Evolutionary conservation across 768 basidiomycete genomes (phyloP).

Genomic region (Lactarius tabidus): DNA sequence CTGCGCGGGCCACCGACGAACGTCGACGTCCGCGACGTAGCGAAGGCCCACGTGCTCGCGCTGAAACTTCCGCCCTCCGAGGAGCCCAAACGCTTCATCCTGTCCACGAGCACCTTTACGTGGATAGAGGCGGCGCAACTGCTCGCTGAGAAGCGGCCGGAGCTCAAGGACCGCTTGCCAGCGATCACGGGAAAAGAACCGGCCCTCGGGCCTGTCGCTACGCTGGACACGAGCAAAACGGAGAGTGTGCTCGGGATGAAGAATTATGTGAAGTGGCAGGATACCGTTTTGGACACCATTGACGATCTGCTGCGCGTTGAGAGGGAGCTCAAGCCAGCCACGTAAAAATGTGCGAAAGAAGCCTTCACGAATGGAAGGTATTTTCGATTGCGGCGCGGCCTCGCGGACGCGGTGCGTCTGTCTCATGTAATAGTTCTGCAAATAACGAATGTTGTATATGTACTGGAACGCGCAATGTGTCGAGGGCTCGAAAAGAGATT

Average conservation of each 20-base stretch:
- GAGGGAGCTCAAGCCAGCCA: neutral
- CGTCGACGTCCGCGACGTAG: conserved; percentile 35
- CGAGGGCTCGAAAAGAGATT: conserved; percentile 1
- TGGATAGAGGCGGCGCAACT: conserved; percentile 30
- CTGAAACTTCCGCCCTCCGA: conserved; percentile 18
- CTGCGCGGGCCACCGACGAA: conserved; percentile 23
- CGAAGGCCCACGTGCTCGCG: conserved; percentile 32
- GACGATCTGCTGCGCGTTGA: conserved; percentile 23
- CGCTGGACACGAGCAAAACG: conserved; percentile 8
- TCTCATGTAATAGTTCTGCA: conserved; percentile 10
- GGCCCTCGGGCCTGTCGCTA: neutral
- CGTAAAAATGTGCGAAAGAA: too few relatives aligned
- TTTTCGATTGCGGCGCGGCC: conserved; percentile 3
- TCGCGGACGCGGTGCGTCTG: conserved; percentile 12
- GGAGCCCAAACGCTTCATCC: conserved; percentile 26
- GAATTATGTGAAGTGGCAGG: conserved; percentile 20
- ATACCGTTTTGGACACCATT: conserved; percentile 20
- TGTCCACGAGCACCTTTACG: conserved; percentile 28
- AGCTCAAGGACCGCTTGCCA: conserved; percentile 28
- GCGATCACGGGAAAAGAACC: conserved; percentile 9
- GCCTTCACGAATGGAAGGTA: neutral
- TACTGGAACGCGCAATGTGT: neutral
- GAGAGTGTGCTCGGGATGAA: conserved; percentile 12
- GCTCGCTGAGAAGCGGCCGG: conserved; percentile 27
- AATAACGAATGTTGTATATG: conserved; percentile 12